Percentiles rank a stretch among this genome's conserved stretches.
Conservation (phyloP, 768 basidiomycete species). For the Suillus sp. region DNA sequence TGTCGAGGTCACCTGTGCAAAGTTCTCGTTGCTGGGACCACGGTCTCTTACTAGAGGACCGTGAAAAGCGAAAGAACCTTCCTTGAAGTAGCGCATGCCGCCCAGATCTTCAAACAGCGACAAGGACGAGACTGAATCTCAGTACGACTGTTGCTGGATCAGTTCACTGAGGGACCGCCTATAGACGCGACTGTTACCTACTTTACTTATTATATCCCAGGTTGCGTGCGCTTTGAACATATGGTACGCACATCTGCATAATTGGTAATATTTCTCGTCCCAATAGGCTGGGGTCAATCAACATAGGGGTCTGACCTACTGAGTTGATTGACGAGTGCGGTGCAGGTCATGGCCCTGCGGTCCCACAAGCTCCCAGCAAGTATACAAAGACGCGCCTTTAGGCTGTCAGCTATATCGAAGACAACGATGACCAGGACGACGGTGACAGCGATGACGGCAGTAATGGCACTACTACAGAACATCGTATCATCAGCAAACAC, state of each 20-base stretch:
- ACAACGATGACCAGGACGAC: background rate
- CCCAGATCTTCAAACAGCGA: background rate
- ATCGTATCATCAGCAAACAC: constrained; percentile 30
- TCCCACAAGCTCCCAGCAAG: background rate
- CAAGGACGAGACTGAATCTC: background rate
- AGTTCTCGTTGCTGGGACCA: background rate
- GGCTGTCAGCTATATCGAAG: background rate
- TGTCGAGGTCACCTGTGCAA: too few relatives aligned
- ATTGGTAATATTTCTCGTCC: too few relatives aligned
- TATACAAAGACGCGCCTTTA: background rate
- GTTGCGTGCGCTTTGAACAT: background rate
- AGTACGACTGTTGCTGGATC: background rate
- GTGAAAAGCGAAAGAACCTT: background rate
- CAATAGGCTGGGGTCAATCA: background rate
- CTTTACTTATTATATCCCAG: background rate
- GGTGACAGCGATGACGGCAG: background rate
- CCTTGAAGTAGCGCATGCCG: background rate
- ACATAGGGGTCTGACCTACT: background rate
- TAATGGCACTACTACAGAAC: background rate
- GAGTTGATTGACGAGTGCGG: background rate
- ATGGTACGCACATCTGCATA: background rate
- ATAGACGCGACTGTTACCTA: background rate
- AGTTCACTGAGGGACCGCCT: too few relatives aligned
- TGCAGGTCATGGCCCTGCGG: background rate
- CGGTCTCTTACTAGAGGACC: background rate